Percentiles rank a stretch among this genome's conserved stretches.
Conservation (phyloP, 2,329 filamentous ascomycete genomes). For the Westerdykella sp. region DNA sequence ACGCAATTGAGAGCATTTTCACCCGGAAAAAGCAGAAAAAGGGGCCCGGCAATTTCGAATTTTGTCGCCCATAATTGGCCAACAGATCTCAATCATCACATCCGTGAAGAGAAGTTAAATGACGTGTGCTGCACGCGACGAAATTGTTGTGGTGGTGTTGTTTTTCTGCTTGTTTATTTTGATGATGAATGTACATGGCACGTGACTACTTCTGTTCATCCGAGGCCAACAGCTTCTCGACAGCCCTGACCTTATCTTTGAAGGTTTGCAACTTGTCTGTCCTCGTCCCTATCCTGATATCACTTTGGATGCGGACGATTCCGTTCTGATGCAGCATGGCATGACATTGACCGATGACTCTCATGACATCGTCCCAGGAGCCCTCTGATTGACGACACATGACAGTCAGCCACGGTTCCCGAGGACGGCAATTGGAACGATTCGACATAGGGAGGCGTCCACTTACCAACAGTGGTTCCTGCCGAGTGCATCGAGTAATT, state of each 20-base stretch:
- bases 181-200: too few species aligned
- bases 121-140: too few species aligned
- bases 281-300: slow-evolving; percentile 77
- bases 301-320: slow-evolving; percentile 67
- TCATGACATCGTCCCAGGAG: slow-evolving; percentile 82
- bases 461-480: slow-evolving; percentile 82
- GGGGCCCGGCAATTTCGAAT: too few species aligned
- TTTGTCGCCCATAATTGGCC: too few species aligned
- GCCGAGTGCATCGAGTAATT: slow-evolving; percentile 88
- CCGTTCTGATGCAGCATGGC: slow-evolving; percentile 36
- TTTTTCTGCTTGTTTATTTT: too few species aligned
- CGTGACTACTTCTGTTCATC: slow-evolving; percentile 20
- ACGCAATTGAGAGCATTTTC: too few species aligned
- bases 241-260: slow-evolving; percentile 67
- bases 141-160: too few species aligned
- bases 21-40: too few species aligned
- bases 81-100: too few species aligned
- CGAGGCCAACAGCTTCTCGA: slow-evolving; percentile 47
- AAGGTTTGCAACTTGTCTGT: slow-evolving; percentile 82
- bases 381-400: slow-evolving; percentile 59
- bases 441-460: neutral
- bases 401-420: neutral
- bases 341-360: slow-evolving; percentile 38
- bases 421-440: neutral
- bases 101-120: too few species aligned